Base-by-base conservation (phyloP, 108 stramenopile species). In the Discostella stelligeroides region DNA sequence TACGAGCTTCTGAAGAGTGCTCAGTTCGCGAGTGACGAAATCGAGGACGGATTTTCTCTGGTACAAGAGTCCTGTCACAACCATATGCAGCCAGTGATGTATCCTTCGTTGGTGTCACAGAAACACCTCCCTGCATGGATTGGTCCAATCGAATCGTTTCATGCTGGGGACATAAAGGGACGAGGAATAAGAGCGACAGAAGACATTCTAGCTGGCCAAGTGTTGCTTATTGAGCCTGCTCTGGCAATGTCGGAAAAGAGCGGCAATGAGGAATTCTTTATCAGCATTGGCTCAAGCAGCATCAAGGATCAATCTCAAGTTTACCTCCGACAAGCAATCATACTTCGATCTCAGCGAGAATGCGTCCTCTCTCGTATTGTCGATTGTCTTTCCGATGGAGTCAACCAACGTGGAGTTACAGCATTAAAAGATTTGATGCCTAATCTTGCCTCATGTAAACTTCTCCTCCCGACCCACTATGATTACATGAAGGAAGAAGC, bases 351-450 rank as follows among this genome's bases (percentile, higher is more conserved):
- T 13, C 43, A 45, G n/a, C 4, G 43, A 13, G 43, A 45, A 11
- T 13, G 43, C 9, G 43, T 45, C 12, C 43, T 45, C n/a, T 45
- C 43, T n/a, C 43, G n/a, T 9, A 17, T 45, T 13, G 43, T 45
- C 43, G 43, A 45, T 45, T n/a, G 43, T 10, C 43, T 45, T 45
- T 45, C 43, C 2, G 43, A 45, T n/a, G 43, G 43, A 45, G n/a
- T n/a, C 43, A 45, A 45, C 43, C 13, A 45, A 45, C 43, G 43
- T 4, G 15, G 15, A n/a, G 43, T 45, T 2, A 45, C 43, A 9
- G 5, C 43, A 9, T n/a, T 45, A 11, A 1, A 45, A 45, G 43
- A 45, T 45, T 45, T 45, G 43, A 7, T 45, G 2, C 43, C 43
- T 4, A 45, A 45, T 10, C 43, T 45, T 45, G 43, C 4, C 13